Evolutionary conservation across 441 rosid genomes (phyloP).

Genomic region (Croton setiger): DNA sequence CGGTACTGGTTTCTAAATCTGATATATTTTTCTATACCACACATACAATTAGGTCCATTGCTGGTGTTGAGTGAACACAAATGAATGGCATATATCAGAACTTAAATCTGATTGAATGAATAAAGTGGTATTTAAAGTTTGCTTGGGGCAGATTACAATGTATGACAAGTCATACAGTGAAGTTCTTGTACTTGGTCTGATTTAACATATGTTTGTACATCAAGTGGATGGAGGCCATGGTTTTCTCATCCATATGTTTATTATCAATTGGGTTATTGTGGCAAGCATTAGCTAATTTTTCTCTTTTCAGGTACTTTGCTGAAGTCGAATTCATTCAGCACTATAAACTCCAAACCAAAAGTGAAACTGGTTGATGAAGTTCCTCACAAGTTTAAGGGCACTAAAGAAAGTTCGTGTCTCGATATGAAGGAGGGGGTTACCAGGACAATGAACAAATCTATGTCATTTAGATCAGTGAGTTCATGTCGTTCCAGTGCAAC

Average conservation of each 20-base stretch:
- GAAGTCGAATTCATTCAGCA: constrained; percentile 79
- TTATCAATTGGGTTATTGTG: constrained; percentile 7
- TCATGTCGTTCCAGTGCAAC: constrained; percentile 40
- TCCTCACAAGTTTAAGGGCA: constrained; percentile 53
- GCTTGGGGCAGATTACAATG: background rate
- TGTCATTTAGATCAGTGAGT: constrained; percentile 63
- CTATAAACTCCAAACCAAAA: constrained; percentile 53
- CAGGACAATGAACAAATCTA: constrained; percentile 63
- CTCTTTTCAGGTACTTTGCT: constrained; percentile 54
- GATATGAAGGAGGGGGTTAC: constrained; percentile 51
- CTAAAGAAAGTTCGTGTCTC: constrained; percentile 29
- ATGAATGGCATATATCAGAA: background rate
- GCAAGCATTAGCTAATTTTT: constrained; percentile 13
- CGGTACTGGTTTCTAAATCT: background rate
- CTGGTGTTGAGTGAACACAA: background rate
- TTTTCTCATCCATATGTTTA: constrained; percentile 7
- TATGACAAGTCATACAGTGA: background rate
- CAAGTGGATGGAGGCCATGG: background rate
- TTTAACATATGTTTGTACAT: background rate
- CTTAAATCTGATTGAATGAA: background rate
- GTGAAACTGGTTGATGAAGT: constrained; percentile 65
- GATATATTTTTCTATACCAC: background rate
- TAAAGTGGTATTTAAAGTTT: background rate
- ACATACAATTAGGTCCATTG: background rate
- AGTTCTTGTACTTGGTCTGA: background rate